Conservation (phyloP, 768 basidiomycete genomes). For the Calocybe gangraenosa region DNA sequence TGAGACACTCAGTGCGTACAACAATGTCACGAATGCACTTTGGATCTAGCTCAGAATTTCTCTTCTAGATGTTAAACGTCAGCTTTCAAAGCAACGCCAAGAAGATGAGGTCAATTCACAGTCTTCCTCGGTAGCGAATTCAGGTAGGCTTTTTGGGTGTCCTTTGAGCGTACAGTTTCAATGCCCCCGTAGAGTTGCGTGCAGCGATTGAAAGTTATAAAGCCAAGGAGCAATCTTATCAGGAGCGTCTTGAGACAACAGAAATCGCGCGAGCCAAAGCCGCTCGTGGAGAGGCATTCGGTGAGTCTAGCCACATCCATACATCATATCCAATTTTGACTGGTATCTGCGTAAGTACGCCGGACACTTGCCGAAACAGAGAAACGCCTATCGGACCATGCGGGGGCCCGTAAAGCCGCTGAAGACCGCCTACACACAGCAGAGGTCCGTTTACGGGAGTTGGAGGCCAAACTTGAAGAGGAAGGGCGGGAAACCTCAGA, state of each 20-base stretch:
- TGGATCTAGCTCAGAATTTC: constrained; percentile 1
- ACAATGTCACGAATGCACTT: background rate
- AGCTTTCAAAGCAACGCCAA: constrained; percentile 55
- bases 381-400: constrained; percentile 47
- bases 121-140: constrained; percentile 54
- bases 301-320: constrained; percentile 28
- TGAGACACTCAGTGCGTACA: constrained; percentile 50
- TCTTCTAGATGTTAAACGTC: constrained; percentile 48
- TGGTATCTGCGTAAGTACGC: constrained; percentile 10
- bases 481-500: constrained; percentile 67
- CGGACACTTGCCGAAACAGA: constrained; percentile 60
- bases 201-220: constrained; percentile 64
- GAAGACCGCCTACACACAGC: constrained; percentile 46
- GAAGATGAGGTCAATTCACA: constrained; percentile 60
- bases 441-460: constrained; percentile 51
- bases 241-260: constrained; percentile 58
- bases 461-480: constrained; percentile 62
- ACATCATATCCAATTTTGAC: background rate
- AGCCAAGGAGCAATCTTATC: constrained; percentile 54
- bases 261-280: constrained; percentile 67
- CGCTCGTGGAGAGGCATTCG: constrained; percentile 57
- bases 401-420: constrained; percentile 47
- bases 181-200: constrained; percentile 45
- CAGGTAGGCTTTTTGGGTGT: constrained; percentile 32
- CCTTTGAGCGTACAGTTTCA: background rate